phyloP scores from a whole-genome alignment of 2,329 filamentous ascomycete genomes.

The Fonsecaea pugnacius region DNA sequence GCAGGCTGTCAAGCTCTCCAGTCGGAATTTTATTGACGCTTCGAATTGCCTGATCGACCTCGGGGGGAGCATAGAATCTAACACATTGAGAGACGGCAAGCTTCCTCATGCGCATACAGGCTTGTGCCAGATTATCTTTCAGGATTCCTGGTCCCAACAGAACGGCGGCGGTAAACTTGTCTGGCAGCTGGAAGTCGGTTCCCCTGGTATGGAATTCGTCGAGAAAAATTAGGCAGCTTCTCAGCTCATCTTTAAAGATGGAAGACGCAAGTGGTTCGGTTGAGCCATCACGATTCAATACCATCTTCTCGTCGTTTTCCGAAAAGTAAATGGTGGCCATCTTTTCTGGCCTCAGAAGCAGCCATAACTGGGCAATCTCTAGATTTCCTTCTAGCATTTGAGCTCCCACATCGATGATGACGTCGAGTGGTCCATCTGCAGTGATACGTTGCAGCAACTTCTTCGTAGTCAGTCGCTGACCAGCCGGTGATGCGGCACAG shows the following conservation, averaged over 20 bases:
- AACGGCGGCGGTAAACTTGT: slow-evolving; percentile 65
- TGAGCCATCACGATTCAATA: slow-evolving; percentile 40
- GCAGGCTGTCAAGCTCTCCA: slow-evolving; percentile 45
- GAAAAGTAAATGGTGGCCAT: slow-evolving; percentile 63
- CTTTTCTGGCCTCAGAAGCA: slow-evolving; percentile 43
- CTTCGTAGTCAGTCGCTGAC: slow-evolving; percentile 43
- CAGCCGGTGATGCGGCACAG: slow-evolving; percentile 32
- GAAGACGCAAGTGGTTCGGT: slow-evolving; percentile 58
- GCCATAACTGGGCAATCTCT: slow-evolving; percentile 60
- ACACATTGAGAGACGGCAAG: slow-evolving; percentile 70
- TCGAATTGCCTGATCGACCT: slow-evolving; percentile 62
- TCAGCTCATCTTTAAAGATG: slow-evolving; percentile 60
- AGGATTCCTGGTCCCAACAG: slow-evolving; percentile 68
- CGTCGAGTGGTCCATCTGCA: slow-evolving; percentile 50
- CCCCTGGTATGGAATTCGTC: slow-evolving; percentile 74
- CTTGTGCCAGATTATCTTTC: slow-evolving; percentile 61
- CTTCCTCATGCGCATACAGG: slow-evolving; percentile 73
- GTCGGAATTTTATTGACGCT: slow-evolving; percentile 32
- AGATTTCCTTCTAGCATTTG: slow-evolving; percentile 68
- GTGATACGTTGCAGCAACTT: slow-evolving; percentile 53
- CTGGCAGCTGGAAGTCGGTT: slow-evolving; percentile 67
- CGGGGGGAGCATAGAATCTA: slow-evolving; percentile 62
- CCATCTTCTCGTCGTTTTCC: slow-evolving; percentile 40
- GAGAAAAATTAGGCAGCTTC: slow-evolving; percentile 67
- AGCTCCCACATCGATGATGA: slow-evolving; percentile 73